Percentiles rank a stretch among this genome's conserved stretches.
Evolutionary conservation across 2,329 filamentous ascomycete genomes (phyloP).

Genomic region (Colletotrichum filicis): DNA sequence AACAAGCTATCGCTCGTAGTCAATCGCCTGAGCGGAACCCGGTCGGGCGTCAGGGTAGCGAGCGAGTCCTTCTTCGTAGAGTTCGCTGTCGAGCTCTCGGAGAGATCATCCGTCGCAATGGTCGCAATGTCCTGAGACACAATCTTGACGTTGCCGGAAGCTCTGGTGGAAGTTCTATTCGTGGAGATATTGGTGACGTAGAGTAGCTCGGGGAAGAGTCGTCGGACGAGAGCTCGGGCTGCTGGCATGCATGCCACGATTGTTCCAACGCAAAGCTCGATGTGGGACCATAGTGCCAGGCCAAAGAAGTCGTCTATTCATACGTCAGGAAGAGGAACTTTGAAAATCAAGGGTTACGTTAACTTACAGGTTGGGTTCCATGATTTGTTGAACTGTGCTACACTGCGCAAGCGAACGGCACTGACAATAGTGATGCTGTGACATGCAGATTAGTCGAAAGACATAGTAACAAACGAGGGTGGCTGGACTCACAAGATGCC

Average conservation of each 20-base stretch:
- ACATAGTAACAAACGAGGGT: accelerated
- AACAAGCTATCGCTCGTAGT: slow-evolving; percentile 16
- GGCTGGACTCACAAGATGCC: slow-evolving; percentile 14
- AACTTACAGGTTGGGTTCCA: slow-evolving; percentile 36
- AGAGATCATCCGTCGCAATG: background rate
- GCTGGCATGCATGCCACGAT: slow-evolving; percentile 30
- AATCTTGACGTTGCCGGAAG: slow-evolving; percentile 27
- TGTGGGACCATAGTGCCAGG: slow-evolving; percentile 46
- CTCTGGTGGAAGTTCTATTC: background rate
- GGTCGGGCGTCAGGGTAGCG: slow-evolving; percentile 39
- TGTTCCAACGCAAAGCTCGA: slow-evolving; percentile 17
- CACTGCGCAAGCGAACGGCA: slow-evolving; percentile 9
- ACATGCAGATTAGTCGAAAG: background rate
- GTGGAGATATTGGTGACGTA: slow-evolving; percentile 16
- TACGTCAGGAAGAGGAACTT: slow-evolving; percentile 53
- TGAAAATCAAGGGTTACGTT: slow-evolving; percentile 46
- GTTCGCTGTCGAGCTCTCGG: background rate
- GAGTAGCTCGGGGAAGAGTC: slow-evolving; percentile 26
- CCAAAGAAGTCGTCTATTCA: slow-evolving; percentile 27
- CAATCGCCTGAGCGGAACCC: slow-evolving; percentile 1
- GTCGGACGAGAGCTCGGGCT: slow-evolving; percentile 10
- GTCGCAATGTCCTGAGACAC: slow-evolving; percentile 21
- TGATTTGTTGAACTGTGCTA: slow-evolving; percentile 11
- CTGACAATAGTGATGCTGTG: slow-evolving; percentile 22
- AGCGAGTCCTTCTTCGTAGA: slow-evolving; percentile 38